Conservation (phyloP, 2,329 filamentous ascomycete species). For the Talaromyces amestolkiae region DNA sequence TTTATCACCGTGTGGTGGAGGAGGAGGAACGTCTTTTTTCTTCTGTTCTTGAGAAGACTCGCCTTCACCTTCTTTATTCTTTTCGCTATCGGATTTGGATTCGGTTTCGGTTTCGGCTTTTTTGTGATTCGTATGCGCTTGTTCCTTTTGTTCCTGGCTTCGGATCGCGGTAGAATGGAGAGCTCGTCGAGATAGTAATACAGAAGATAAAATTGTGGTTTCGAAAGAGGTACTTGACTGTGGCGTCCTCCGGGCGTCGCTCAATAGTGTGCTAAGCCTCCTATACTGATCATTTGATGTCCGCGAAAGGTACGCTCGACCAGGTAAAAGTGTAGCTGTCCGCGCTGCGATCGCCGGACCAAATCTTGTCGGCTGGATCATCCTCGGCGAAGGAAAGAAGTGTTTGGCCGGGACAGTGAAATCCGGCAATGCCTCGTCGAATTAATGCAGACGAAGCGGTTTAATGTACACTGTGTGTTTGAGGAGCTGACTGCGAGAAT, state of each 20-base stretch:
- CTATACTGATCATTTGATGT: conserved; percentile 28
- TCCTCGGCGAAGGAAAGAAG: conserved; percentile 28
- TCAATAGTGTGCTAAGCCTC: conserved; percentile 35
- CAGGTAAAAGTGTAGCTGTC: conserved; percentile 36
- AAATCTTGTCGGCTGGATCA: conserved; percentile 40
- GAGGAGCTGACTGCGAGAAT: conserved; percentile 28
- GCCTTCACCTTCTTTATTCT: conserved; percentile 34
- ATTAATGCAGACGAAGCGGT: background rate
- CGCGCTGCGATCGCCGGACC: conserved; percentile 35
- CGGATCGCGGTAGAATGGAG: conserved; percentile 35
- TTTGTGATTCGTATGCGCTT: conserved; percentile 31
- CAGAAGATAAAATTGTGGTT: background rate
- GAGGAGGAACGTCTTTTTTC: conserved; percentile 70
- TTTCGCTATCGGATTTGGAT: conserved; percentile 50
- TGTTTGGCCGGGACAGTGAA: background rate
- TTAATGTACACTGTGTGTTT: conserved; percentile 16
- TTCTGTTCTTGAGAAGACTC: conserved; percentile 51
- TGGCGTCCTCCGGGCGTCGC: conserved; percentile 33
- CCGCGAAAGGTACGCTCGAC: conserved; percentile 34
- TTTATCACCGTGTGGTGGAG: conserved; percentile 96
- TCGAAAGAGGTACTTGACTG: conserved; percentile 38
- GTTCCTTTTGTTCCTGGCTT: conserved; percentile 37
- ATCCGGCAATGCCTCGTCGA: conserved; percentile 1
- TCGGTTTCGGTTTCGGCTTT: conserved; percentile 37
- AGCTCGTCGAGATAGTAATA: conserved; percentile 31